These are phyloP conservation scores for Talaromyces sp. DNA, from an alignment of 2,329 filamentous ascomycete species.

Conservation along the genomic window DNA sequence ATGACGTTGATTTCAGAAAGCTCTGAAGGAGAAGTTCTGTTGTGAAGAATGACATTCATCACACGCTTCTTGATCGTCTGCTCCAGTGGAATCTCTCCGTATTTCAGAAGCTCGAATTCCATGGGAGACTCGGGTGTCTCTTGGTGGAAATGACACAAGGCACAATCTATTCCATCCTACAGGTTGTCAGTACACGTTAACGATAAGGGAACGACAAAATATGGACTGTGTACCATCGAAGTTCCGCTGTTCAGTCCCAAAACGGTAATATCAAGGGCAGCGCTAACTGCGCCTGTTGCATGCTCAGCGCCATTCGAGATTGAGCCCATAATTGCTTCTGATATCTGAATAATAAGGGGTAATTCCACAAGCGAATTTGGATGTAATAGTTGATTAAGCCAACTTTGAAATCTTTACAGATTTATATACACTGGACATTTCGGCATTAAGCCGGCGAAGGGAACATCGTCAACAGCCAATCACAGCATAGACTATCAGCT, in stretches of 20 bases:
- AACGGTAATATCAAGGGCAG: slow-evolving; percentile 49
- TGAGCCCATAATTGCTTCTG: background rate
- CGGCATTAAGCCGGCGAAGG: background rate
- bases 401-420: background rate
- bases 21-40: slow-evolving; percentile 52
- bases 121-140: slow-evolving; percentile 51
- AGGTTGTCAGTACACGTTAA: background rate
- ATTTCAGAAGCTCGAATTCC: slow-evolving; percentile 56
- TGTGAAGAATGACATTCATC: slow-evolving; percentile 56
- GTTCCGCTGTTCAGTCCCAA: slow-evolving; percentile 56
- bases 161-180: slow-evolving; percentile 56
- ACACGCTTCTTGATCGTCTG: slow-evolving; percentile 55
- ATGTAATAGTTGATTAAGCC: background rate
- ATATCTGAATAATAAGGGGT: background rate
- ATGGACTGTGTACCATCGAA: slow-evolving; percentile 40
- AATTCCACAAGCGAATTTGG: background rate
- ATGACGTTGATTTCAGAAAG: slow-evolving; percentile 57
- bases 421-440: background rate
- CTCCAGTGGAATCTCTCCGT: slow-evolving; percentile 56
- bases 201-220: background rate
- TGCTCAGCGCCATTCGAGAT: background rate
- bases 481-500: background rate
- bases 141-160: slow-evolving; percentile 56
- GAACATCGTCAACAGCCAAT: background rate
- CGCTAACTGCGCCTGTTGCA: background rate